A percentile compares a stretch with the other conserved stretches of the same genome.
phyloP scores from a whole-genome alignment of 306 rosid genomes.

The Lagenaria siceraria region DNA sequence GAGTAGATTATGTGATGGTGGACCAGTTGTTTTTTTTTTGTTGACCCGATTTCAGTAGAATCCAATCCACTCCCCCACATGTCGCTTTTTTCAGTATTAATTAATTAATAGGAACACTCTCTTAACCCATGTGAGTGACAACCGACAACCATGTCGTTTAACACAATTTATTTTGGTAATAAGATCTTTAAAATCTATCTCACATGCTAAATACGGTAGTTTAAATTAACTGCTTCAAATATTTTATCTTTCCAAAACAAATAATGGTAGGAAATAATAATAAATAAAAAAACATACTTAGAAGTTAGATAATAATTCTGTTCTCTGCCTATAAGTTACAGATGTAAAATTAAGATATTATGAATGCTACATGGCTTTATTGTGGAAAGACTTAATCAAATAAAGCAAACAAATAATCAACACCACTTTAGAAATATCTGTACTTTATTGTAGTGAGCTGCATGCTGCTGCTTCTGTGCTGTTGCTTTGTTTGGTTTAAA shows the following conservation, averaged over 20 bases:
- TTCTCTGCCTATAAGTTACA: no score
- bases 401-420: background rate
- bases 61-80: background rate
- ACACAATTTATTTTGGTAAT: background rate
- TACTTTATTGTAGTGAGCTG: background rate
- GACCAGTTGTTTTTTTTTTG: background rate
- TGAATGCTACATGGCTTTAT: background rate
- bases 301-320: no score
- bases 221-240: no score
- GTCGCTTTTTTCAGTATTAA: background rate
- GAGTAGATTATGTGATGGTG: background rate
- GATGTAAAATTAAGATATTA: background rate
- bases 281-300: no score
- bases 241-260: no score
- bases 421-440: background rate
- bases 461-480: background rate
- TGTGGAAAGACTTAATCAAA: background rate
- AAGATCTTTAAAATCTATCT: background rate
- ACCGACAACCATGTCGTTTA: background rate
- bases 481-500: background rate
- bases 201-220: background rate
- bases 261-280: no score
- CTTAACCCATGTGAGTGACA: conserved; percentile 6
- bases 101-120: background rate
- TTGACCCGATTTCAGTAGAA: background rate